Evolutionary conservation across 2,329 filamentous ascomycete species (phyloP), one percentile per base, ranked within the genome.

Genomic region (Verticillium alfalfae): DNA sequence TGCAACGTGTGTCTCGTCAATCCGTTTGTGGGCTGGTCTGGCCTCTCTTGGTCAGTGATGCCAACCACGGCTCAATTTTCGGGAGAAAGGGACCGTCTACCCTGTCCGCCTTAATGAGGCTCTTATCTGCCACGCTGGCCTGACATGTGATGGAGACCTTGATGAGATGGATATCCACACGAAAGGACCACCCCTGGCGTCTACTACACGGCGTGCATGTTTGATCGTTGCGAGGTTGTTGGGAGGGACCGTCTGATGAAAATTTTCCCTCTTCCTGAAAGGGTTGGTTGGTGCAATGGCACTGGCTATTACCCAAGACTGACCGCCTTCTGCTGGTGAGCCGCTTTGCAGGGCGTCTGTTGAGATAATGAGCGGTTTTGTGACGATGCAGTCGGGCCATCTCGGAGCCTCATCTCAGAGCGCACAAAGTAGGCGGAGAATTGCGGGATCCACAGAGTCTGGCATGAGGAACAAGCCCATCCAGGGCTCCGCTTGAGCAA

Each of bases 111-210:
- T 49, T 57, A 62, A 57, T 58, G 34, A 39, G 38, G 57, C 38
- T 22, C 57, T 61, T 61, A 63, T 63, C 61, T 61, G 41, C 41
- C 41, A 49, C n/a, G 41, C 41, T 49, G 41, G 41, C 56, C 61
- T 64, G 39, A 62, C 63, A 65, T 65, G 63, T 65, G 63, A 64
- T 34, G 31, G 59, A 56, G 59, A 34, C 60, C 61, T 55, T 60
- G 34, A 56, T 49, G 61, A 52, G 39, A 56, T 60, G 38, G 55
- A 45, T 49, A 64, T 22, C 22, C 22, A 22, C 22, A 22, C 22
- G 22, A 22, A 22, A 22, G 56, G 52, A 22, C 2, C 5, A 49
- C n/a, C 41, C 41, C 41, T n/a, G 41, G 22, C 12, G 18, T 49
- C n/a, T 18, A 9, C 36, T 37, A 37, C 36, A 37, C 8, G 13